Percentiles rank a stretch among this genome's conserved stretches.
Evolutionary conservation across 2,329 filamentous ascomycete species (phyloP).

Genomic region (Trichophyton benhamiae): DNA sequence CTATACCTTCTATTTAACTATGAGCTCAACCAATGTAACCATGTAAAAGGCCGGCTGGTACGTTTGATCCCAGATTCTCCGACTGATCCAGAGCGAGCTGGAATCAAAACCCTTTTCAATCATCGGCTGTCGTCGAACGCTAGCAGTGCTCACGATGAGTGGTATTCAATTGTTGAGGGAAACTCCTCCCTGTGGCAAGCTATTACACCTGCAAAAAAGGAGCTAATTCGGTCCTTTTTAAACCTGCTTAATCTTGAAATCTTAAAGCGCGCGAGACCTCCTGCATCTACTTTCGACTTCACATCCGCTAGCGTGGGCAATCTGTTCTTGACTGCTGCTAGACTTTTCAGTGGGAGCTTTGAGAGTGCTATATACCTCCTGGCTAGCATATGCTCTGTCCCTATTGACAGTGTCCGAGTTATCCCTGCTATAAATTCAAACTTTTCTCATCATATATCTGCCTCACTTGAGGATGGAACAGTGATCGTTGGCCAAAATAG

Average conservation of each 20-base stretch:
- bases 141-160: conserved; percentile 56
- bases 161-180: conserved; percentile 80
- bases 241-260: conserved; percentile 68
- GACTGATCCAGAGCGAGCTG: conserved; percentile 52
- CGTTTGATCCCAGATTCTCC: conserved; percentile 65
- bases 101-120: conserved; percentile 77
- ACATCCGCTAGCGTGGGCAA: conserved; percentile 65
- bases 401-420: conserved; percentile 57
- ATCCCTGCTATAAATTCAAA: conserved; percentile 89
- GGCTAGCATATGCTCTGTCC: conserved; percentile 74
- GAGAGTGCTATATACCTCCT: conserved; percentile 87
- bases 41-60: conserved; percentile 61
- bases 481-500: conserved; percentile 84
- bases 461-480: conserved; percentile 61
- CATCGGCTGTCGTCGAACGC: conserved; percentile 59
- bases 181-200: conserved; percentile 62
- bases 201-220: conserved; percentile 59
- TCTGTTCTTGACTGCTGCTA: conserved; percentile 68
- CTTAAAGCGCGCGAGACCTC: conserved; percentile 57
- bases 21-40: neutral
- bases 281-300: conserved; percentile 64
- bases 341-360: conserved; percentile 83
- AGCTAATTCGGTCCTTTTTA: conserved; percentile 64
- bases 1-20: neutral
- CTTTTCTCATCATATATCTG: conserved; percentile 89